Base-by-base conservation (phyloP, 768 basidiomycete species). In the Mycena indigotica region DNA sequence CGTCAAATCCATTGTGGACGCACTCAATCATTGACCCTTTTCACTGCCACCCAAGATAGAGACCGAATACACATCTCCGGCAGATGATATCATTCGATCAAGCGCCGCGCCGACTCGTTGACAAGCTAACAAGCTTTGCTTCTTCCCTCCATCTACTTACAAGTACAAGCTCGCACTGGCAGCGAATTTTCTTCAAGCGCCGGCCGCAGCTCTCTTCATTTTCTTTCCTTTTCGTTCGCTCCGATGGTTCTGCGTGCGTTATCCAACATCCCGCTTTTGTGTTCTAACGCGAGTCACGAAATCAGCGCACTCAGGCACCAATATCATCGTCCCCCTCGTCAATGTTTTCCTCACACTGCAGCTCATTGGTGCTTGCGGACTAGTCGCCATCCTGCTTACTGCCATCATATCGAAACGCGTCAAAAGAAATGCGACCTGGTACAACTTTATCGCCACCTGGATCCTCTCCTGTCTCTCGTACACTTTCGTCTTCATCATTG, bases 341-440 rank as follows among this genome's bases (percentile, higher is more conserved):
- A 45, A 59, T 19, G 69, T 70, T 35, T 74, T 74, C 55, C 61
- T 69, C 38, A 61, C 59, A 17, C 55, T 73, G 13, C 71, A 72
- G 32, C 63, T 73, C 45, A 58, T 62, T 10, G 70, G 69, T 19
- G 66, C 55, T 28, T 52, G 62, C 3, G 68, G 69, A 6, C 46
- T 72, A 39, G 44, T 64, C 23, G 30, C 72, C 40, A 60, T 72
- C 40, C 32, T 70, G 28, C 46, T 69, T 38, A 74, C 73, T 12
- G 71, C 72, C 0, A 17, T 64, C 15, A 29, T 64, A 17, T 66
- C 67, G 23, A 67, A 50, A n/a, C 51, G 48, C 12, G 66, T 74
- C 52, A 70, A 70, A 35, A 67, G 71, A 46, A 67, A 68, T 55
- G 54, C 69, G n/a, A 72, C 72, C 1, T 75, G 70, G 72, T 72